A percentile compares a stretch with the other conserved stretches of the same genome.
phyloP scores from a whole-genome alignment of 371 early-diverging fungal species.

The Lichtheimia hyalospora region DNA sequence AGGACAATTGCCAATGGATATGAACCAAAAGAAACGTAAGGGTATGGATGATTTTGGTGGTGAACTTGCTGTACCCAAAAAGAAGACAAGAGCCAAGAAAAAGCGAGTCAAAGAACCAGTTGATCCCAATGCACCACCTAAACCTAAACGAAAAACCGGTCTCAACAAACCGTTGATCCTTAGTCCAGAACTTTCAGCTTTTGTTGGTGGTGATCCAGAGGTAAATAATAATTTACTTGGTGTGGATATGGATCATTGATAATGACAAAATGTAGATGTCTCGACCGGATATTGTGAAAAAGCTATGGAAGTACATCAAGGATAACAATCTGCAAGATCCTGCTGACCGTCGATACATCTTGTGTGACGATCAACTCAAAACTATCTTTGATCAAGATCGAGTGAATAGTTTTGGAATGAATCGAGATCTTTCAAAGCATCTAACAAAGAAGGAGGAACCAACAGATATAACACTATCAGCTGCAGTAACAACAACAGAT shows the following conservation, averaged over 20 bases:
- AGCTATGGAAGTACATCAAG: slow-evolving; percentile 62
- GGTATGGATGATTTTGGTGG: neutral
- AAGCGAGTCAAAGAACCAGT: slow-evolving; percentile 26
- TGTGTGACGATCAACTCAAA: slow-evolving; percentile 55
- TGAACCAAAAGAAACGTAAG: slow-evolving; percentile 1
- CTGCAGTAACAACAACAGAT: neutral
- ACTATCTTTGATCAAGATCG: slow-evolving; percentile 51
- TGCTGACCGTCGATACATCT: slow-evolving; percentile 50
- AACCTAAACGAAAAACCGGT: slow-evolving; percentile 51
- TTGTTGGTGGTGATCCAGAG: slow-evolving; percentile 50
- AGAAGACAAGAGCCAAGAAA: slow-evolving; percentile 17
- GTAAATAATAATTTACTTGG: slow-evolving; percentile 37
- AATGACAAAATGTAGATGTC: slow-evolving; percentile 49
- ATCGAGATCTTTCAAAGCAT: slow-evolving; percentile 54
- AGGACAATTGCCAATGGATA: neutral
- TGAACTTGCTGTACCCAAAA: slow-evolving; percentile 9
- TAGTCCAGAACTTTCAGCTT: slow-evolving; percentile 47
- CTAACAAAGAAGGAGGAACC: slow-evolving; percentile 41
- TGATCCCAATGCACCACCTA: slow-evolving; percentile 52
- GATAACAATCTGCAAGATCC: slow-evolving; percentile 62
- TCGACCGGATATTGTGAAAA: slow-evolving; percentile 56
- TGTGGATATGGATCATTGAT: slow-evolving; percentile 42
- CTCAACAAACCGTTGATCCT: slow-evolving; percentile 50
- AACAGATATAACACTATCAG: slow-evolving; percentile 3
- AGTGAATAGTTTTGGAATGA: slow-evolving; percentile 60